A percentile compares a stretch with the other conserved stretches of the same genome.
These are phyloP conservation scores for Jamesozyma piceae DNA, from an alignment of 805 yeast genomes.

Conservation along the genomic window DNA sequence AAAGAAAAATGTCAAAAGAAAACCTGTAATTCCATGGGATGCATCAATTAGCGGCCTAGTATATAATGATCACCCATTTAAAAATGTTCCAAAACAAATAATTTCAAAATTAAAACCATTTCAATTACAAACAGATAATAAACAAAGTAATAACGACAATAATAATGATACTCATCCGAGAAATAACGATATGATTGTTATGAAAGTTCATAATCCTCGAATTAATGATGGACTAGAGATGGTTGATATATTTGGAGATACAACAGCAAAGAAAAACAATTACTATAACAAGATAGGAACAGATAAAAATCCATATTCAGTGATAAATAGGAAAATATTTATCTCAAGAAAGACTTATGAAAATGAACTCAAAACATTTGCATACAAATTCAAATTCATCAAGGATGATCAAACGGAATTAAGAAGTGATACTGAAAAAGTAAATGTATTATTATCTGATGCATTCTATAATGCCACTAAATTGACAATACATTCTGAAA, in stretches of 20 bases:
- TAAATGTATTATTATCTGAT: conserved; percentile 16
- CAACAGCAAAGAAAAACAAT: neutral
- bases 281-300: neutral
- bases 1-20: conserved; percentile 6
- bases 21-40: conserved; percentile 33
- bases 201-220: conserved; percentile 27
- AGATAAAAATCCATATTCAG: neutral
- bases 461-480: conserved; percentile 20
- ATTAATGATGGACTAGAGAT: conserved; percentile 26
- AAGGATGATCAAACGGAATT: conserved; percentile 21
- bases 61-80: conserved; percentile 28
- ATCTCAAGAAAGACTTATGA: conserved; percentile 11
- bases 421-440: conserved; percentile 14
- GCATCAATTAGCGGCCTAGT: conserved; percentile 32
- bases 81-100: conserved; percentile 31
- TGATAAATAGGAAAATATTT: conserved; percentile 2
- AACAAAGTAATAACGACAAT: conserved; percentile 47
- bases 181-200: conserved; percentile 24
- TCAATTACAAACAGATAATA: conserved; percentile 34
- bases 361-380: conserved; percentile 11
- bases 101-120: conserved; percentile 33
- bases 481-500: conserved; percentile 16
- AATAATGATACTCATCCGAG: conserved; percentile 21
- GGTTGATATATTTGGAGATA: conserved; percentile 15
- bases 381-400: conserved; percentile 20